These are phyloP conservation scores for Stephanocyclus meneghinianus DNA, from an alignment of 352 stramenopile genomes.

Conservation along the genomic window DNA sequence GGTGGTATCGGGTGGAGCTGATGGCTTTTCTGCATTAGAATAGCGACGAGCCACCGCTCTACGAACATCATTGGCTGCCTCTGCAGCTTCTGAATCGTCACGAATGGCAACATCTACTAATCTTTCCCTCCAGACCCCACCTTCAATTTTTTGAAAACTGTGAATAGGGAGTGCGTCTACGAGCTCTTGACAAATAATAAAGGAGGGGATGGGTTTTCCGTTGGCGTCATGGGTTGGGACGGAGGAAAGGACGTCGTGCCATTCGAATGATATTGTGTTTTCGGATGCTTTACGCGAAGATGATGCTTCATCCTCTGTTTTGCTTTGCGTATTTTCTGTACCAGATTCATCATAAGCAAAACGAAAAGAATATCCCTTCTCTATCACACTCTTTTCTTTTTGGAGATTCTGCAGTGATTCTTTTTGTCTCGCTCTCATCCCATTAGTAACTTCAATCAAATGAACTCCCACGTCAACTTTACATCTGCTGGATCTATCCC, in stretches of 20 bases:
- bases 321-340: not conserved
- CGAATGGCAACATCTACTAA: conserved; percentile 90
- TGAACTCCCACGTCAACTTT: conserved; percentile 60
- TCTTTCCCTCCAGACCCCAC: conserved; percentile 90
- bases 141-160: conserved; percentile 92
- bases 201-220: conserved; percentile 83
- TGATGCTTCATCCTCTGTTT: conserved; percentile 7
- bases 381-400: conserved; percentile 42
- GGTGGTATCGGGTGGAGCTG: not conserved
- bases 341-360: conserved; percentile 21
- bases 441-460: conserved; percentile 80
- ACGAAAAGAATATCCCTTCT: conserved; percentile 54
- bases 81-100: conserved; percentile 65
- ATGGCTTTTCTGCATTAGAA: conserved; percentile 24
- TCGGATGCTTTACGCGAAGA: not conserved
- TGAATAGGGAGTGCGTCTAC: conserved; percentile 93
- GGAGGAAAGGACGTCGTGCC: conserved; percentile 83
- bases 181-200: conserved; percentile 92
- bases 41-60: conserved; percentile 31
- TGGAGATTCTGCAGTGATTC: conserved; percentile 78
- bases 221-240: conserved; percentile 82
- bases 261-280: conserved; percentile 19
- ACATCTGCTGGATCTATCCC: not conserved
- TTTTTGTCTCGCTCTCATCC: conserved; percentile 89
- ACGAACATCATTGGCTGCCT: conserved; percentile 31